Conservation (phyloP, 768 basidiomycete species). For the Pleurotus tuoliensis region DNA sequence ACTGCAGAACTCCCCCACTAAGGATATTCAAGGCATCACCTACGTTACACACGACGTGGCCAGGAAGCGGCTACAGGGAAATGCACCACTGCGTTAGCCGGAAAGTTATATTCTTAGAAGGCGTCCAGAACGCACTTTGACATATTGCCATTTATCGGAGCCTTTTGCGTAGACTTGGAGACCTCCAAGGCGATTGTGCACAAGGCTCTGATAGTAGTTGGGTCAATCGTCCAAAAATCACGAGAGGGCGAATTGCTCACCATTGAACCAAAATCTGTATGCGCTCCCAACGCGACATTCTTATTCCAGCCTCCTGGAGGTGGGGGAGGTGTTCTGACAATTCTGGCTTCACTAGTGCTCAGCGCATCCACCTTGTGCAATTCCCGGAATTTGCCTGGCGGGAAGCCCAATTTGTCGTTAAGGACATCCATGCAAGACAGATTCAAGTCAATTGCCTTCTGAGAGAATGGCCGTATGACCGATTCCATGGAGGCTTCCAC, state of each 20-base stretch:
- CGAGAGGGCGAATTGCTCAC: not conserved
- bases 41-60: constrained; percentile 57
- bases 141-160: too few species aligned
- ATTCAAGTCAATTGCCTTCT: constrained; percentile 55
- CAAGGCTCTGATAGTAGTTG: constrained; percentile 23
- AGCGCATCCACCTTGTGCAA: constrained; percentile 14
- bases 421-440: constrained; percentile 48
- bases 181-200: constrained; percentile 39
- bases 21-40: constrained; percentile 61
- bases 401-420: constrained; percentile 51
- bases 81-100: not conserved
- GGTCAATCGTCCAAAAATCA: not conserved
- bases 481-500: constrained; percentile 47
- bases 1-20: constrained; percentile 60
- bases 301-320: constrained; percentile 28
- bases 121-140: constrained; percentile 4
- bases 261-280: constrained; percentile 45
- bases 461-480: constrained; percentile 51
- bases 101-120: not conserved
- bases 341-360: constrained; percentile 56
- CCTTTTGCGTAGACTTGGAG: constrained; percentile 26
- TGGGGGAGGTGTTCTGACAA: constrained; percentile 45
- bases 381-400: constrained; percentile 25
- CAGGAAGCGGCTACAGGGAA: constrained; percentile 47
- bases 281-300: constrained; percentile 45